Conservation (phyloP, 2,329 filamentous ascomycete species). For the Arthroderma sp. region DNA sequence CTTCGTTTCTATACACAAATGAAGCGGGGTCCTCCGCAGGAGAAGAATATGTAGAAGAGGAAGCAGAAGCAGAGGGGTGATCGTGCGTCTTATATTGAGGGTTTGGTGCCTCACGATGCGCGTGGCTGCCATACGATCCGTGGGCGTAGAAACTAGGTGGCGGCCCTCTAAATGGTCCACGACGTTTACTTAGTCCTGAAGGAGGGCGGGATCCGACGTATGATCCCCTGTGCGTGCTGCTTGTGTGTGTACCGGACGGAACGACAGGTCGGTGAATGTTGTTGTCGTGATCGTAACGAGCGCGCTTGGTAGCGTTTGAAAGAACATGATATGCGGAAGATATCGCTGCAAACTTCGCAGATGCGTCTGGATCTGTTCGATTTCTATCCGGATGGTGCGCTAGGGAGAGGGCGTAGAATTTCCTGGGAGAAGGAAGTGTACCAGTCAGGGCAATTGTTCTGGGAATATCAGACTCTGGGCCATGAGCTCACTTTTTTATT, state of each 20-base stretch:
- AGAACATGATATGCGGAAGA: conserved; percentile 73
- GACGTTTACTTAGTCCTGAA: conserved; percentile 64
- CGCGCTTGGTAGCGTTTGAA: conserved; percentile 58
- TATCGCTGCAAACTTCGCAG: conserved; percentile 66
- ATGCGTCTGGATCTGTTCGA: conserved; percentile 57
- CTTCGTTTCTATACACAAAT: conserved; percentile 35
- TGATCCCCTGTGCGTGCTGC: conserved; percentile 34
- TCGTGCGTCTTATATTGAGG: neutral
- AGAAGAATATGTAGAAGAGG: conserved; percentile 7
- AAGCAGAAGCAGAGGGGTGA: conserved; percentile 5
- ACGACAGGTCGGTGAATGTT: conserved; percentile 22
- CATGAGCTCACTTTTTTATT: conserved; percentile 47
- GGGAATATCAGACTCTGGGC: neutral
- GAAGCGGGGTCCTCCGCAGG: conserved; percentile 20
- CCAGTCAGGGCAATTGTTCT: neutral
- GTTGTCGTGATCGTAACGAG: conserved; percentile 59
- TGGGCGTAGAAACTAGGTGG: conserved; percentile 78
- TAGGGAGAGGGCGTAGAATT: conserved; percentile 87
- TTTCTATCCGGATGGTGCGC: conserved; percentile 87
- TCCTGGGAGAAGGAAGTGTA: conserved; percentile 18
- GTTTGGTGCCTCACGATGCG: conserved; percentile 37
- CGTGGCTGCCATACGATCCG: conserved; percentile 60
- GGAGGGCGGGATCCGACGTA: conserved; percentile 54
- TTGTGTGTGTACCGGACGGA: conserved; percentile 20
- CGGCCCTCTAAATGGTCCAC: conserved; percentile 67